Evolutionary conservation across 2,329 filamentous ascomycete species (phyloP).

Genomic region (Clarireedia paspali): DNA sequence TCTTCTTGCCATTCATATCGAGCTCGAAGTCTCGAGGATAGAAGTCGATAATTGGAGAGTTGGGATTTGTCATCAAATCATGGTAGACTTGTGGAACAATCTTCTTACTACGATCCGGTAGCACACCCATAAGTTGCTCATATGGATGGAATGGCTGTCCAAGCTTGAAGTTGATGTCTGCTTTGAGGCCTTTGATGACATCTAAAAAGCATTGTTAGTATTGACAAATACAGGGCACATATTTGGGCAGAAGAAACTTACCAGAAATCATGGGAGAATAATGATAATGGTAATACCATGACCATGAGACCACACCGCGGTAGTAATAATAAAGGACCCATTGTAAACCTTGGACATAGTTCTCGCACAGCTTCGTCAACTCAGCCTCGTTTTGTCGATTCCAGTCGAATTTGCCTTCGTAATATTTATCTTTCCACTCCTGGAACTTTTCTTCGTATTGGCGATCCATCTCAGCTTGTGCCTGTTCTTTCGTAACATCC

Average conservation of each 20-base stretch:
- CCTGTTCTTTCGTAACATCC: constrained; percentile 71
- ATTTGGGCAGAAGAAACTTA: constrained; percentile 29
- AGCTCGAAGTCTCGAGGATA: constrained; percentile 95
- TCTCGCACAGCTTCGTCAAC: constrained; percentile 76
- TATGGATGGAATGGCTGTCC: constrained; percentile 93
- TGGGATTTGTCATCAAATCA: constrained; percentile 81
- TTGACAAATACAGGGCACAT: neutral
- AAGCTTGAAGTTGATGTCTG: constrained; percentile 84
- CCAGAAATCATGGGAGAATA: constrained; percentile 94
- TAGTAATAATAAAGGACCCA: constrained; percentile 99
- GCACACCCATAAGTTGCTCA: constrained; percentile 95
- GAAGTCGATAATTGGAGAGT: constrained; percentile 94
- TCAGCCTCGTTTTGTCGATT: constrained; percentile 72
- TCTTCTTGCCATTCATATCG: constrained; percentile 99
- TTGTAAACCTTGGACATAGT: constrained; percentile 94
- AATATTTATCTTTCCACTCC: constrained; percentile 93
- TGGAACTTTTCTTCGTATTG: constrained; percentile 87
- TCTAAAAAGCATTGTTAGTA: constrained; percentile 41
- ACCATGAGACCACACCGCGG: constrained; percentile 92
- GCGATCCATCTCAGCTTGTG: constrained; percentile 68
- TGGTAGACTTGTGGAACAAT: constrained; percentile 87
- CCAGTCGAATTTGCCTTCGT: constrained; percentile 87
- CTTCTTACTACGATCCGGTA: constrained; percentile 94
- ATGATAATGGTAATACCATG: constrained; percentile 96
- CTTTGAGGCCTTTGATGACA: constrained; percentile 78